phyloP scores from a whole-genome alignment of 2,329 filamentous ascomycete species.

The Didymella keratinophila region DNA sequence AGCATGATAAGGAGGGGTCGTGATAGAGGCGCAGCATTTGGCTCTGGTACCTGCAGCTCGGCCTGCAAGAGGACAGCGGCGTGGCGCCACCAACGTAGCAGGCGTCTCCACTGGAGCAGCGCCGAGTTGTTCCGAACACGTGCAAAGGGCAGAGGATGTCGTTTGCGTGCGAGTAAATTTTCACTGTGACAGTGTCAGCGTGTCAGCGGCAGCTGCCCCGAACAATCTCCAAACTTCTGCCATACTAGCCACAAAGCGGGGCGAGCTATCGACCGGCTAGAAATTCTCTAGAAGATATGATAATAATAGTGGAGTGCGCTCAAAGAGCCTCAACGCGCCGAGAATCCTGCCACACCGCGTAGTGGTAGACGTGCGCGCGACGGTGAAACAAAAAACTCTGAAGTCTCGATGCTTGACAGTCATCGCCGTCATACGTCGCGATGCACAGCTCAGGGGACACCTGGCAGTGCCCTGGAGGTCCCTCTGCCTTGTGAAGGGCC shows the following conservation, averaged over 20 bases:
- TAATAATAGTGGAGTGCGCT: conserved; percentile 37
- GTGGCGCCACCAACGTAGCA: conserved; percentile 32
- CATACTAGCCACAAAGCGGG: conserved; percentile 30
- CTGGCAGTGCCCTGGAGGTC: conserved; percentile 15
- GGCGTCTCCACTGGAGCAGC: conserved; percentile 19
- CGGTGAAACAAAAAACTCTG: conserved; percentile 4
- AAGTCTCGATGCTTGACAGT: conserved; percentile 8
- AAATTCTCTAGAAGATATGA: conserved; percentile 35
- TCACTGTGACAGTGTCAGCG: conserved; percentile 24
- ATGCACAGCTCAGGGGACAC: conserved; percentile 25
- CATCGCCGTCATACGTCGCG: conserved; percentile 30
- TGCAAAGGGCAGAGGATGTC: conserved; percentile 22
- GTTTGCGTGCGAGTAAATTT: conserved; percentile 34
- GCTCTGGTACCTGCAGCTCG: conserved; percentile 19
- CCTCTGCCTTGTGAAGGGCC: conserved; percentile 24
- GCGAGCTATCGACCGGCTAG: conserved; percentile 37
- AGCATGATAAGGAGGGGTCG: conserved; percentile 18
- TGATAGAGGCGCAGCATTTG: conserved; percentile 21
- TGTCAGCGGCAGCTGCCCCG: conserved; percentile 36
- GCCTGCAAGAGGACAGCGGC: conserved; percentile 24
- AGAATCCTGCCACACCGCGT: conserved; percentile 19
- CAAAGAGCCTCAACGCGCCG: conserved; percentile 11
- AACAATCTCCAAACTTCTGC: conserved; percentile 31
- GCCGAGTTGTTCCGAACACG: conserved; percentile 21
- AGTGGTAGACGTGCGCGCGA: conserved; percentile 8